Evolutionary conservation across 163 green algal genomes (phyloP), one percentile per base, ranked within the genome.

Genomic region (Scenedesmus sp.): DNA sequence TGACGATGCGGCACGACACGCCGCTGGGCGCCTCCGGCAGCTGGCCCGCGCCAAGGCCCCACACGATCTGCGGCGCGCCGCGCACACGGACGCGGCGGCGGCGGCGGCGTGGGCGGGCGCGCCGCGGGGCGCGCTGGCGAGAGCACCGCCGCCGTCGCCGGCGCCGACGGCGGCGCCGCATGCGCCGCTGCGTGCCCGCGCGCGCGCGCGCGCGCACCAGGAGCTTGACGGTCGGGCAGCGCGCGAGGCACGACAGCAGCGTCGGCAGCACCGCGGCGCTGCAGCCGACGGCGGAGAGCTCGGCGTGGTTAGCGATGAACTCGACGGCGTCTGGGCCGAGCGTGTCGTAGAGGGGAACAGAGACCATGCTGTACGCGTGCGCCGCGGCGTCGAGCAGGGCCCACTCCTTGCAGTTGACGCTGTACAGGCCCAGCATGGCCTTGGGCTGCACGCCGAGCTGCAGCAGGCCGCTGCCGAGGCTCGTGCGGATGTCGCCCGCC

Each of bases 321-420:
- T 91, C 80, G 24, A 98, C 92, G 3, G 91, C 89, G 75, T 98
- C 93, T 6, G 91, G 89, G 0, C 95, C 95, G 63, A 98, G 85
- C 0, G 95, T 98, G 83, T 98, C 94, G 81, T 98, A 98, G 79
- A 98, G 88, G 26, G 95, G 95, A 31, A 98, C 94, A 14, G 85
- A 88, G 3, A 89, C 77, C 82, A 97, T 91, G 72, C 81, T 85
- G 86, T 97, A 96, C 1, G 93, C 91, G 71, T 94, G 85, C 28
- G 89, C 81, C 2, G 92, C 94, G 10, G 85, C 81, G 81, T 99
- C 96, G 22, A 95, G 84, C 34, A 98, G 76, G 36, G 96, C 85
- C 96, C 96, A 99, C 64, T 98, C 96, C 81, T 86, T 86, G 76
- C 88, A 92, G 81, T 98, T 99, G 29, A 94, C 84, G 2, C 86